Evolutionary conservation across 202 grass and related monocot genomes (phyloP).

Genomic region (Tripidium arundinaceum): DNA sequence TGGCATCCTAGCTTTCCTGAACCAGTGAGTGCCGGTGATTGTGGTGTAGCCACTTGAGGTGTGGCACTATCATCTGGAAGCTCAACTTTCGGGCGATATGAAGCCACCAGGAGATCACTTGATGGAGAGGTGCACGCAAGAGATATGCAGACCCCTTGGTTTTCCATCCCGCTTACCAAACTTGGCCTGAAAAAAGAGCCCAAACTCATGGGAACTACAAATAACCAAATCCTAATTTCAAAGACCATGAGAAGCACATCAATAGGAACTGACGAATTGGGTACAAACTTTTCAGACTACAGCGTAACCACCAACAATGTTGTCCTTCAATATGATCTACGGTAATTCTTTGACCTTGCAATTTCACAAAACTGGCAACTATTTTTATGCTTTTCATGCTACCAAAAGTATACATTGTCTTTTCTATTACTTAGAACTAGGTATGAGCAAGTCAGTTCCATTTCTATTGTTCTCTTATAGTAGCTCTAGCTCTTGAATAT

Average conservation of each 20-base stretch:
- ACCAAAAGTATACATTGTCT: too few species aligned
- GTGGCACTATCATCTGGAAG: slow-evolving; percentile 23
- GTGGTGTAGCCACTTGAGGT: slow-evolving; percentile 39
- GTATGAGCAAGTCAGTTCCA: too few species aligned
- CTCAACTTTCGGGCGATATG: slow-evolving; percentile 76
- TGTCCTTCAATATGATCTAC: too few species aligned
- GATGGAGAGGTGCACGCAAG: slow-evolving; percentile 48
- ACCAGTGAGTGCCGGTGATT: slow-evolving; percentile 31
- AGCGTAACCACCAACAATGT: too few species aligned
- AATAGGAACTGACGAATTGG: neutral
- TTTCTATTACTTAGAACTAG: too few species aligned
- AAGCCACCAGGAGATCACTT: slow-evolving; percentile 60
- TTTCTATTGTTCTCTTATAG: too few species aligned
- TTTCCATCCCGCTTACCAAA: slow-evolving; percentile 54
- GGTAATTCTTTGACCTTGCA: too few species aligned
- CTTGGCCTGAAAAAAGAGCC: slow-evolving; percentile 43
- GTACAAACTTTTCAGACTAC: neutral
- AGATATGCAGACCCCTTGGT: slow-evolving; percentile 68
- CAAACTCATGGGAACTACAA: slow-evolving; percentile 2
- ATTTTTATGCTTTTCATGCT: too few species aligned
- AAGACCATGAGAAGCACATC: neutral
- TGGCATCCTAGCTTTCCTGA: slow-evolving; percentile 65
- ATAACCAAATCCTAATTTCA: slow-evolving; percentile 5
- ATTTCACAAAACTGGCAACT: too few species aligned
- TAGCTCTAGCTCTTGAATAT: too few species aligned